A percentile compares a stretch with the other conserved stretches of the same genome.
These are phyloP conservation scores for Wilcoxina mikolae DNA, from an alignment of 495 filamentous ascomycete genomes.

Conservation along the genomic window DNA sequence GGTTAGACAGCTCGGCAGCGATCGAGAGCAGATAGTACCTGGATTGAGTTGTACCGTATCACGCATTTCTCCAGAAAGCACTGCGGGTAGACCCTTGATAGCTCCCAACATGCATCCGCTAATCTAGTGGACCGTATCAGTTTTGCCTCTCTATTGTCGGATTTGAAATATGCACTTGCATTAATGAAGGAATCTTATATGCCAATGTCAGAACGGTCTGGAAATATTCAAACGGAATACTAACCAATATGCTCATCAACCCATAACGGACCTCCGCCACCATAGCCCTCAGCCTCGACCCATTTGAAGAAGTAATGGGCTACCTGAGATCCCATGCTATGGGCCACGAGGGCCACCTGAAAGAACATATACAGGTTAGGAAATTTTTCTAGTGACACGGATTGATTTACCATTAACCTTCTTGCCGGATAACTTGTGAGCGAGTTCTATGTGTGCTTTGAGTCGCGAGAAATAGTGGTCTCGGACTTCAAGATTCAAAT, in stretches of 20 bases:
- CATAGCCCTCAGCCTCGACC: conserved; percentile 69
- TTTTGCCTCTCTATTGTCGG: not conserved
- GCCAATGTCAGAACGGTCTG: not conserved
- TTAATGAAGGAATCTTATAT: conserved; percentile 76
- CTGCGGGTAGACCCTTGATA: conserved; percentile 76
- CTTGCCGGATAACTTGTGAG: conserved; percentile 47
- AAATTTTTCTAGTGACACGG: no score
- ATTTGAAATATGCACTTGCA: conserved; percentile 12
- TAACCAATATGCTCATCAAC: conserved; percentile 60
- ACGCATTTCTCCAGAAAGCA: conserved; percentile 93
- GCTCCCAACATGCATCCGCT: conserved; percentile 96
- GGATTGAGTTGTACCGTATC: conserved; percentile 94
- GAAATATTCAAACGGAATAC: not conserved
- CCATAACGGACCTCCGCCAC: conserved; percentile 72
- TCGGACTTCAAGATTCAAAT: conserved; percentile 68
- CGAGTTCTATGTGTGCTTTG: conserved; percentile 78
- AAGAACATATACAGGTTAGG: no score
- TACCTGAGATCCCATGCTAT: conserved; percentile 95
- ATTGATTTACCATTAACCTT: conserved; percentile 53
- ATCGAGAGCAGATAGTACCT: not conserved
- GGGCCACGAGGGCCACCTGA: conserved; percentile 56
- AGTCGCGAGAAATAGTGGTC: conserved; percentile 88
- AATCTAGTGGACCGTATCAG: conserved; percentile 34
- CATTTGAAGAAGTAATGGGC: conserved; percentile 96
- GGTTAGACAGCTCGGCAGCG: not conserved